phyloP scores from a whole-genome alignment of 108 stramenopile genomes.

The Fragilaria crotonensis region DNA sequence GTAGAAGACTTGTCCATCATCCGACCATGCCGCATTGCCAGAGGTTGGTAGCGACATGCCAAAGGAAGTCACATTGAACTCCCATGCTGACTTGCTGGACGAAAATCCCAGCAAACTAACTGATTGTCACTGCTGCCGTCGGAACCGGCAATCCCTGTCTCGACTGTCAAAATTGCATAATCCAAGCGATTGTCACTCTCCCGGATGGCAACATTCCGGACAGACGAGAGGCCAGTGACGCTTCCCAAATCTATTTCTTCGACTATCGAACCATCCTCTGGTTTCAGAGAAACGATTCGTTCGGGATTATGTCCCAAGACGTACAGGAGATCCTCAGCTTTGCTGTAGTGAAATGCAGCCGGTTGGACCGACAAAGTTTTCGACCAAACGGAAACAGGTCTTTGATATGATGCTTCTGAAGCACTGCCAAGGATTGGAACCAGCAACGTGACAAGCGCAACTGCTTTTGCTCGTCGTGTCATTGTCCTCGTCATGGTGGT shows the following conservation, averaged over 20 bases:
- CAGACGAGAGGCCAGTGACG: background rate
- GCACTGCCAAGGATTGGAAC: no score
- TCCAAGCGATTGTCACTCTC: background rate
- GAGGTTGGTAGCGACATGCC: background rate
- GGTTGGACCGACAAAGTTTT: background rate
- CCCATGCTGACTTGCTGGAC: background rate
- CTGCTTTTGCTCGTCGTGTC: no score
- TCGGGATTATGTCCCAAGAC: background rate
- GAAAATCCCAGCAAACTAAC: background rate
- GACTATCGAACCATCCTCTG: background rate
- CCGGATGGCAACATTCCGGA: background rate
- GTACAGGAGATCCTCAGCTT: background rate
- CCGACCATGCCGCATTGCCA: background rate
- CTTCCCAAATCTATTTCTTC: background rate
- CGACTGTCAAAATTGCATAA: background rate
- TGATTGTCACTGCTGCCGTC: background rate
- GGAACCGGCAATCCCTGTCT: background rate
- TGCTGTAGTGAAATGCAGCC: background rate
- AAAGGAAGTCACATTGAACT: background rate
- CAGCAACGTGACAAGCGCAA: no score
- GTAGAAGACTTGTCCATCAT: background rate
- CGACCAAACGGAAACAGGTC: background rate
- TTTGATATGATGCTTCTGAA: background rate
- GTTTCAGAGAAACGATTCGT: background rate
- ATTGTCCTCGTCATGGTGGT: no score